phyloP scores from a whole-genome alignment of 441 rosid genomes.

The Viola pubescens region DNA sequence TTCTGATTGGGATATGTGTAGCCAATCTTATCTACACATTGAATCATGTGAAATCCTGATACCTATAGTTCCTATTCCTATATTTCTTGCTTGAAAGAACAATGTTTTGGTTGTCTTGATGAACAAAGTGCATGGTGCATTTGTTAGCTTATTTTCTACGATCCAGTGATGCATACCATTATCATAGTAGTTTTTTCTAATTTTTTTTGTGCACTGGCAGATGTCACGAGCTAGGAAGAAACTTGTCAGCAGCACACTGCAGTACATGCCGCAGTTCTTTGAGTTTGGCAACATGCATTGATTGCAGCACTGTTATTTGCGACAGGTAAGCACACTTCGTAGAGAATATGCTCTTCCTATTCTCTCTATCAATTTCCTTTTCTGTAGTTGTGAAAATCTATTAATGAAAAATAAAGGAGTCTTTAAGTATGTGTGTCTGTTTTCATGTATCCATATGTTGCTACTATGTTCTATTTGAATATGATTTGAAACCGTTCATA shows the following conservation, averaged over 20 bases:
- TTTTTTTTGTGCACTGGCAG: slow-evolving; percentile 28
- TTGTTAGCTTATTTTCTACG: neutral
- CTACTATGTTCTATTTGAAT: too few species aligned
- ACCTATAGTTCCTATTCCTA: too few species aligned
- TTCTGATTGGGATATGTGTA: too few species aligned
- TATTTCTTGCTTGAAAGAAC: neutral
- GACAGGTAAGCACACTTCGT: slow-evolving; percentile 39
- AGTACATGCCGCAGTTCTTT: slow-evolving; percentile 39
- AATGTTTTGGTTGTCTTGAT: neutral
- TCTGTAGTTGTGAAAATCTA: too few species aligned
- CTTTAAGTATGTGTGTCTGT: too few species aligned
- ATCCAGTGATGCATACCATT: neutral
- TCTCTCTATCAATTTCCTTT: neutral
- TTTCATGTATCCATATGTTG: too few species aligned
- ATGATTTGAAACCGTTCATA: too few species aligned
- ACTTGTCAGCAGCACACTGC: slow-evolving; percentile 39
- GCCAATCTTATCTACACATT: too few species aligned
- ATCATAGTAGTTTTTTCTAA: slow-evolving; percentile 1
- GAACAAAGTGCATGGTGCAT: neutral
- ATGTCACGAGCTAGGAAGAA: slow-evolving; percentile 49
- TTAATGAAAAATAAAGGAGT: too few species aligned
- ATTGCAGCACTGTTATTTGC: slow-evolving; percentile 47
- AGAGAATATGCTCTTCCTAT: neutral
- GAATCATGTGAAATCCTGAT: too few species aligned
- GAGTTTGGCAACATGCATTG: slow-evolving; percentile 60